Evolutionary conservation across 139 green algal genomes (phyloP), one percentile per base, ranked within the genome.

Genomic region (Zygnema cylindricum): DNA sequence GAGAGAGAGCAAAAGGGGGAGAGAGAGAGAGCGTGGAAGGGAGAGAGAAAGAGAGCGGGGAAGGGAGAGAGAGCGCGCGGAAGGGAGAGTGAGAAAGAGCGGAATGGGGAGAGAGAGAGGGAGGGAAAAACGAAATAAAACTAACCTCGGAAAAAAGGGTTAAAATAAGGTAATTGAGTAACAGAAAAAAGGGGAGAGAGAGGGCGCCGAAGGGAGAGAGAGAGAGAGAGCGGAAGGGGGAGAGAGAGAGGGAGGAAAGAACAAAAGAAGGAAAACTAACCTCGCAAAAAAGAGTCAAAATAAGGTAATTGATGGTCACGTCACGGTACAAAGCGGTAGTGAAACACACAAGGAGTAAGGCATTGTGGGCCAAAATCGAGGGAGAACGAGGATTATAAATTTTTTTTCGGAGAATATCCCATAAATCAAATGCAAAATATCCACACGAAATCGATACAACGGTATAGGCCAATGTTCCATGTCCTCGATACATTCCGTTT

Each of bases 251-350:
- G 7, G 7, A 63, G 16, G 7, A 63, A 16, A 16, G 49, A 63
- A 25, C 7, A 63, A 16, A 16, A 63, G 7, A 63, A 63, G 49
- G 16, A 63, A 63, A 63, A 63, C 16, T 63, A 7, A 63, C 49
- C 49, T 63, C 49, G 16, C 49, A 63, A 16, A 63, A 25, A 25
- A 63, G 49, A 16, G 49, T 63, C 16, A 85, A 77, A 11, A 85
- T 40, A 16, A 85, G 77, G 77, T 85, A 85, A 16, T 77, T 77
- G 54, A 85, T 43, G 49, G 42, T 54, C 57, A 85, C 36, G 42
- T 77, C 77, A 41, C 77, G 41, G 77, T 85, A 85, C 7, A 85
- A 16, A 83, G 77, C 77, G 77, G 77, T 85, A 16, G 77, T 85
- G 49, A 85, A 85, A 57, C 77, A 85, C 7, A 85, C 77, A 69